These are phyloP conservation scores for Phascolomyces articulosus DNA, from an alignment of 371 early-diverging fungal genomes.

Conservation along the genomic window DNA sequence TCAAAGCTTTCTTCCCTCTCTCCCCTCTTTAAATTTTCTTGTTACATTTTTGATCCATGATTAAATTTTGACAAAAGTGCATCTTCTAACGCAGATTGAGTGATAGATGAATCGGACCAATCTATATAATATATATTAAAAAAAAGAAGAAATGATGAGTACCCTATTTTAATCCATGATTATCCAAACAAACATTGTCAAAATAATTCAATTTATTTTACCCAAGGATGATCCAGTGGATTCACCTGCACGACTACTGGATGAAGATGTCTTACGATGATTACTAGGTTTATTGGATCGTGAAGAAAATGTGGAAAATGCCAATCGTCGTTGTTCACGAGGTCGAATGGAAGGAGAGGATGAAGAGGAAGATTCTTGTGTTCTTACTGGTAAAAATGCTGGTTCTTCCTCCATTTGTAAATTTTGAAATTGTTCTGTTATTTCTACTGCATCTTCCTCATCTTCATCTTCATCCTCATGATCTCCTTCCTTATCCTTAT, in stretches of 20 bases:
- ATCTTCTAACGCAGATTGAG: constrained; percentile 65
- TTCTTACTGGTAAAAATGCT: constrained; percentile 31
- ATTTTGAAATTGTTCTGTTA: constrained; percentile 31
- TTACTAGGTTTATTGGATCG: neutral
- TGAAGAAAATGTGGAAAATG: neutral
- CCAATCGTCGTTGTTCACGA: constrained; percentile 5
- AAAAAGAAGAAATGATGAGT: no score
- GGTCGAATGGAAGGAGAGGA: neutral
- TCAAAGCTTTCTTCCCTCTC: no score
- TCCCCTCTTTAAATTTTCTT: no score
- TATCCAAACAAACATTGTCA: neutral
- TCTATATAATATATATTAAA: neutral
- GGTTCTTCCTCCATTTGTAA: constrained; percentile 43
- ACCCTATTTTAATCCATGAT: no score
- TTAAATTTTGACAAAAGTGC: constrained; percentile 61
- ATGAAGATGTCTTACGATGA: neutral
- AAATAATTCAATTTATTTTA: constrained; percentile 18
- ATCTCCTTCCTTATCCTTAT: constrained; percentile 19
- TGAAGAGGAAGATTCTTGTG: neutral
- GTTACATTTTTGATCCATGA: constrained; percentile 59
- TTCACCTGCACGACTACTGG: constrained; percentile 18
- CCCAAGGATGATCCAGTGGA: constrained; percentile 55
- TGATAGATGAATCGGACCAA: constrained; percentile 55
- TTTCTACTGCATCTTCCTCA: constrained; percentile 30
- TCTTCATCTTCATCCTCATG: constrained; percentile 10